Evolutionary conservation across 2,329 filamentous ascomycete species (phyloP).

Genomic region (Fusarium multiceps): DNA sequence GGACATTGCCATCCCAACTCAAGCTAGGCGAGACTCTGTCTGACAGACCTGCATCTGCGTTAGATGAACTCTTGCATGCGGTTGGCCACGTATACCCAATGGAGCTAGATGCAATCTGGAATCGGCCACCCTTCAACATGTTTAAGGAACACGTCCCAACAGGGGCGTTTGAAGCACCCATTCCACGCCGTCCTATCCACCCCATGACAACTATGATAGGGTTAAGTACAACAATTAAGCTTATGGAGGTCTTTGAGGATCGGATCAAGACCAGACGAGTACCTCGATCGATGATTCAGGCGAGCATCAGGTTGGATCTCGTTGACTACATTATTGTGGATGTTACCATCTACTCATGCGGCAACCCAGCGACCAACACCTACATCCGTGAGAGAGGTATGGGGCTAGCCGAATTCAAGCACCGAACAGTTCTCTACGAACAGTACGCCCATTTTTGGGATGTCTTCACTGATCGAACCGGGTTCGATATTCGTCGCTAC

Average conservation of each 20-base stretch:
- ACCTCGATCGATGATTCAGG: background rate
- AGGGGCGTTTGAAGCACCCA: background rate
- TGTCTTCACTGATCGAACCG: background rate
- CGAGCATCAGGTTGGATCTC: background rate
- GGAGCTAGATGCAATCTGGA: background rate
- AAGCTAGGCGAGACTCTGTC: background rate
- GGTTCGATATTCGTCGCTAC: background rate
- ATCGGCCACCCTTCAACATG: background rate
- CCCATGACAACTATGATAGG: accelerated
- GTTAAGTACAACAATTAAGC: accelerated
- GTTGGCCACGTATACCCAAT: background rate
- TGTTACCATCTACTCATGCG: background rate
- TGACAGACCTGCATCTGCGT: background rate
- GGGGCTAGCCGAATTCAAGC: background rate
- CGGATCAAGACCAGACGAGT: background rate
- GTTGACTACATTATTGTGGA: background rate
- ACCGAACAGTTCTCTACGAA: background rate
- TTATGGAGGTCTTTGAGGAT: background rate
- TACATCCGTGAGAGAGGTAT: background rate
- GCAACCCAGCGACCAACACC: background rate
- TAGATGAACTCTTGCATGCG: background rate
- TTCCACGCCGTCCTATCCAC: background rate
- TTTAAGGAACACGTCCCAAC: background rate
- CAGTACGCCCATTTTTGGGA: background rate
- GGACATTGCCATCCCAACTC: accelerated